Conservation (phyloP, 345 rosid genomes). For the Syzygium aqueum region DNA sequence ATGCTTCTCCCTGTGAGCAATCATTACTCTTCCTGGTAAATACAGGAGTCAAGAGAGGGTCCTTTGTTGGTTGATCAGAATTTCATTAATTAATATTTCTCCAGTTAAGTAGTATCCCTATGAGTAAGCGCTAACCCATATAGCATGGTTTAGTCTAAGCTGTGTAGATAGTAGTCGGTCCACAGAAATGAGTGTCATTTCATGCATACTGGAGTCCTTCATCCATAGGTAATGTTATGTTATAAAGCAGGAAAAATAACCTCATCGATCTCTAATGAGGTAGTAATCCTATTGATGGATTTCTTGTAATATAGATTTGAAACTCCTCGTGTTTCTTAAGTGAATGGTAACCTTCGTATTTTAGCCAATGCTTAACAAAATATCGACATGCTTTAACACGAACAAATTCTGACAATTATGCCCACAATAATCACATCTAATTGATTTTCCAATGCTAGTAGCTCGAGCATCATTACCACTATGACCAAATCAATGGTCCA, state of each 20-base stretch:
- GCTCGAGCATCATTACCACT: not conserved
- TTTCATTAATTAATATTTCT: conserved; percentile 32
- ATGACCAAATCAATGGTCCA: not conserved
- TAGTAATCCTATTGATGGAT: not conserved
- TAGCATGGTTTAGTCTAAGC: conserved; percentile 12
- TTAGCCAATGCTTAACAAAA: not conserved
- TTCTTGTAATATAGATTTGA: not conserved
- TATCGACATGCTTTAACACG: not conserved
- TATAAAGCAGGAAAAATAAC: not conserved
- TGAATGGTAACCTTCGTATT: not conserved
- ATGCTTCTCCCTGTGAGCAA: conserved; percentile 28
- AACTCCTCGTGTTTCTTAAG: not conserved
- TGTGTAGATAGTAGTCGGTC: not conserved
- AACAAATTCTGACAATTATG: not conserved
- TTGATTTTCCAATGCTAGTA: not conserved
- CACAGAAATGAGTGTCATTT: not conserved
- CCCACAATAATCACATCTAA: not conserved
- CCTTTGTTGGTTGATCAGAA: conserved; percentile 41
- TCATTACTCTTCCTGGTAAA: conserved; percentile 28
- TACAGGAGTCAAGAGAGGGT: conserved; percentile 17
- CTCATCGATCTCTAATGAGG: not conserved
- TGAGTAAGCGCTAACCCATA: conserved; percentile 31
- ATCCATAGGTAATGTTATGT: not conserved
- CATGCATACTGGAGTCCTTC: not conserved
- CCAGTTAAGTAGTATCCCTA: conserved; percentile 3